A percentile compares a stretch with the other conserved stretches of the same genome.
Evolutionary conservation across 2,329 filamentous ascomycete species (phyloP).

Genomic region (Colletotrichum endophyticum): DNA sequence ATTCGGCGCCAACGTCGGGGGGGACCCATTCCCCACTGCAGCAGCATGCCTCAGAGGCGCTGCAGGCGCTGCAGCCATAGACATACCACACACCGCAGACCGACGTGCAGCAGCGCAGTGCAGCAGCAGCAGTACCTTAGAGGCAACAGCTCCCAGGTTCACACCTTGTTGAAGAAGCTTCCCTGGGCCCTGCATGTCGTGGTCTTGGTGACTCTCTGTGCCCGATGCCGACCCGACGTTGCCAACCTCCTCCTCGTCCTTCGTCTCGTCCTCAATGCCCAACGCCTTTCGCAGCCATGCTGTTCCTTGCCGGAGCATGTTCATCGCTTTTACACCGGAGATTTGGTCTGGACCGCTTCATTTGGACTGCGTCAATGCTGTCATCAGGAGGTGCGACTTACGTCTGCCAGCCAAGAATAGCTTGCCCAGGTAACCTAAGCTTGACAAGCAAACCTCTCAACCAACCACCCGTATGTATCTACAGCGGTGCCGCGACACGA

Average conservation of each 20-base stretch:
- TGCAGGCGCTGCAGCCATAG: conserved; percentile 3
- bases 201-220: neutral
- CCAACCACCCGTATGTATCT: neutral
- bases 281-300: conserved; percentile 1
- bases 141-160: conserved; percentile 10
- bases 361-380: conserved; percentile 3
- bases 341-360: conserved; percentile 7
- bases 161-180: neutral
- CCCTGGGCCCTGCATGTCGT: conserved; percentile 12
- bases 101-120: neutral
- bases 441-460: neutral
- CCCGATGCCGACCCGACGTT: conserved; percentile 2
- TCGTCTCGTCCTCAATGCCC: conserved; percentile 7
- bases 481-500: neutral
- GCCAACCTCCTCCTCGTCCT: conserved; percentile 3
- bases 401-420: neutral
- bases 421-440: neutral
- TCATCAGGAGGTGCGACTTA: neutral
- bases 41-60: conserved; percentile 1
- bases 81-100: neutral
- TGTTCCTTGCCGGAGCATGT: conserved; percentile 1
- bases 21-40: neutral
- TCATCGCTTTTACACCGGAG: conserved; percentile 17
- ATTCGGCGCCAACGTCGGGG: conserved; percentile 18
- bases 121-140: neutral